These are phyloP conservation scores for Pterocarpus macrocarpus DNA, from an alignment of 306 rosid genomes.

Conservation along the genomic window DNA sequence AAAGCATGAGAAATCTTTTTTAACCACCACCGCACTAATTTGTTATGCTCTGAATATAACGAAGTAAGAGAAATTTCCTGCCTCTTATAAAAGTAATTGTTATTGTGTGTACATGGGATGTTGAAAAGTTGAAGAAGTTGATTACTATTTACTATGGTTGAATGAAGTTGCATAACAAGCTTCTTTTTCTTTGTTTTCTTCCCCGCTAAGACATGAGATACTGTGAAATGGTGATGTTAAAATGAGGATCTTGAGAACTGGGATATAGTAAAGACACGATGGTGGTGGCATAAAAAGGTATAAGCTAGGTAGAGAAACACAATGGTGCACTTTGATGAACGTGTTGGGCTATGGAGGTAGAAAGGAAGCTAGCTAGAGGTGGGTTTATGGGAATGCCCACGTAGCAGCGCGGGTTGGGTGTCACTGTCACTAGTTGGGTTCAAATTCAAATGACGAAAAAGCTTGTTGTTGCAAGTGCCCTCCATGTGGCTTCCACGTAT, in stretches of 20 bases:
- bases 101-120: too few relatives aligned
- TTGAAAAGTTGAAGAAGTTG: too few relatives aligned
- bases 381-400: background rate
- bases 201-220: background rate
- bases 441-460: background rate
- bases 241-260: too few relatives aligned
- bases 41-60: too few relatives aligned
- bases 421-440: background rate
- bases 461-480: background rate
- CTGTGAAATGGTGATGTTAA: too few relatives aligned
- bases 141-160: background rate
- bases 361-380: background rate
- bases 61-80: too few relatives aligned
- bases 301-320: background rate
- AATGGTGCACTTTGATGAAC: background rate
- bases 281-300: background rate
- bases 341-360: conserved; percentile 5
- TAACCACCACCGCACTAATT: too few relatives aligned
- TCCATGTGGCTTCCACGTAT: background rate
- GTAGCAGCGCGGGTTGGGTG: background rate
- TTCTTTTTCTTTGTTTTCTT: background rate
- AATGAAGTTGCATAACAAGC: background rate
- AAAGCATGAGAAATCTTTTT: too few relatives aligned
- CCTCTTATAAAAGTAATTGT: too few relatives aligned
- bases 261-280: background rate